Evolutionary conservation across 176 grass and related monocot genomes (phyloP).

Genomic region (Luzula sylvatica): DNA sequence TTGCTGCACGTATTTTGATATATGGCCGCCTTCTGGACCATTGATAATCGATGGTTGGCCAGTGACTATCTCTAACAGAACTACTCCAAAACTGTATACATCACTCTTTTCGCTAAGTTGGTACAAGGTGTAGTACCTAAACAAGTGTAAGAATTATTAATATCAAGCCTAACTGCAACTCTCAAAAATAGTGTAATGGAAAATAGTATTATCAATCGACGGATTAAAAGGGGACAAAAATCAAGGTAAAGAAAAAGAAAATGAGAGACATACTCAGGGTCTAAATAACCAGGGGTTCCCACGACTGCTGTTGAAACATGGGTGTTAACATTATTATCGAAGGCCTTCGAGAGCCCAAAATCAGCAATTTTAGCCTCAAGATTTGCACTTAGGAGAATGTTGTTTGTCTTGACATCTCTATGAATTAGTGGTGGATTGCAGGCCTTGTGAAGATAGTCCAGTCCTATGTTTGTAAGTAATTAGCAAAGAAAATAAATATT

Average conservation of each 20-base stretch:
- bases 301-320: slow-evolving; percentile 21
- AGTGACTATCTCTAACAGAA: slow-evolving; percentile 35
- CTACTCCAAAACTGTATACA: slow-evolving; percentile 40
- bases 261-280: slow-evolving; percentile 32
- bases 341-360: slow-evolving; percentile 40
- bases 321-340: slow-evolving; percentile 16
- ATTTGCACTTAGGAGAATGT: slow-evolving; percentile 35
- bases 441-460: slow-evolving; percentile 41
- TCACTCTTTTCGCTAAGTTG: slow-evolving; percentile 47
- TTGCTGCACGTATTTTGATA: slow-evolving; percentile 27
- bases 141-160: neutral
- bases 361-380: slow-evolving; percentile 44
- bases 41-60: slow-evolving; percentile 19
- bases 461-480: slow-evolving; percentile 7
- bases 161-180: neutral
- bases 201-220: slow-evolving; percentile 5
- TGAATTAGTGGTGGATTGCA: slow-evolving; percentile 30
- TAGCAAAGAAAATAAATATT: neutral
- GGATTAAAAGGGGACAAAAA: neutral
- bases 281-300: slow-evolving; percentile 37
- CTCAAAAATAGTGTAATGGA: neutral
- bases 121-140: slow-evolving; percentile 28
- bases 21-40: slow-evolving; percentile 1
- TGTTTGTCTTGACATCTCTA: slow-evolving; percentile 42
- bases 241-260: neutral